These are phyloP conservation scores for Eimeria praecox DNA, from an alignment of 169 alveolate species.

Conservation along the genomic window DNA sequence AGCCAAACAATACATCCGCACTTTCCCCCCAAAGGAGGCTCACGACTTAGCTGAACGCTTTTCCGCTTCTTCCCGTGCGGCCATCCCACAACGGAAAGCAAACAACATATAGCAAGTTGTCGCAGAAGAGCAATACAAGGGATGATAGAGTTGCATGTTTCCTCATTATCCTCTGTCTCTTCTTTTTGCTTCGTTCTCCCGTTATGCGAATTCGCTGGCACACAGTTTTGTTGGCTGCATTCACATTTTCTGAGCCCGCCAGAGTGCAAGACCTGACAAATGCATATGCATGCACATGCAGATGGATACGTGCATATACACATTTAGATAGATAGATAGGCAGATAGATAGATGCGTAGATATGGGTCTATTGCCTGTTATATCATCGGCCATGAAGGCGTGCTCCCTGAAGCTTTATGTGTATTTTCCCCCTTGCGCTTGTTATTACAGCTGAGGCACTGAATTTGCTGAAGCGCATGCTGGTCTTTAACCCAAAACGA, in stretches of 20 bases:
- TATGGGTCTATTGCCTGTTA: neutral
- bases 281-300: neutral
- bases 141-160: neutral
- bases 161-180: neutral
- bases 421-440: neutral
- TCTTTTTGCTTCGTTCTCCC: neutral
- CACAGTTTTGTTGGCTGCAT: too few species aligned
- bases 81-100: neutral
- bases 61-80: slow-evolving; percentile 91
- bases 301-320: neutral
- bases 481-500: slow-evolving; percentile 94
- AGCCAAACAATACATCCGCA: slow-evolving; percentile 90
- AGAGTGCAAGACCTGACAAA: neutral
- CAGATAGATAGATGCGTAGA: too few species aligned
- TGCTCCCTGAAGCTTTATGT: neutral
- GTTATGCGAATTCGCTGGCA: too few species aligned
- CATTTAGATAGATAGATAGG: too few species aligned
- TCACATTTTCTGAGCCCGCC: neutral
- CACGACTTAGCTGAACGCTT: slow-evolving; percentile 89
- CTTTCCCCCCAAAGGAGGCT: slow-evolving; percentile 89
- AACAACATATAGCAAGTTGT: neutral
- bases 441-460: slow-evolving; percentile 87
- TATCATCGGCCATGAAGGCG: neutral
- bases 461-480: slow-evolving; percentile 95
- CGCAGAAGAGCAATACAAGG: neutral